A percentile compares a stretch with the other conserved stretches of the same genome.
Evolutionary conservation across 345 rosid genomes (phyloP).

Genomic region (Boechera retrofracta): DNA sequence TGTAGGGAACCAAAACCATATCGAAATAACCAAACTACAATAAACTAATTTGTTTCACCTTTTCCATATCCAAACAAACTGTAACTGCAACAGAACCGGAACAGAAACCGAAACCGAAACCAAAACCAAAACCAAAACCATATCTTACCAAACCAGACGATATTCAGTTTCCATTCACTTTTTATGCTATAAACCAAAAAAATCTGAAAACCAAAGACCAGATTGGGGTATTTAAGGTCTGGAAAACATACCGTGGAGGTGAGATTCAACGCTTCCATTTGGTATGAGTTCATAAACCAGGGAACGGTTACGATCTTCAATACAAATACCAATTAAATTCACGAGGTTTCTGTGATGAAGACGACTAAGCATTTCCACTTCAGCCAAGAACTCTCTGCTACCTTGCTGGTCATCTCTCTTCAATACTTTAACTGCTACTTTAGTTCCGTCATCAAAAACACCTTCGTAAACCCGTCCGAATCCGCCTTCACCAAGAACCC

Average conservation of each 20-base stretch:
- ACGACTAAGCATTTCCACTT: slow-evolving; percentile 98
- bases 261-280: slow-evolving; percentile 98
- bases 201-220: neutral
- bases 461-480: slow-evolving; percentile 90
- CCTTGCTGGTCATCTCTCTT: slow-evolving; percentile 97
- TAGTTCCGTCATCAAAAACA: slow-evolving; percentile 80
- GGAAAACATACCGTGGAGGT: slow-evolving; percentile 73
- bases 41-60: neutral
- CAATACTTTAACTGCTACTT: slow-evolving; percentile 87
- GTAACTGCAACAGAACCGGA: neutral
- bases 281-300: slow-evolving; percentile 93
- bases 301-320: slow-evolving; percentile 79
- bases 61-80: neutral
- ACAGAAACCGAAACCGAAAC: neutral
- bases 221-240: neutral
- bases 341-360: slow-evolving; percentile 96
- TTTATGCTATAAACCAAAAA: slow-evolving; percentile 1
- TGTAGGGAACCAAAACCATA: neutral
- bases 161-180: neutral
- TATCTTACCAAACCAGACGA: neutral
- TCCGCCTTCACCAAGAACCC: slow-evolving; percentile 93
- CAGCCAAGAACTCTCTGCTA: slow-evolving; percentile 89
- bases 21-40: neutral
- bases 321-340: slow-evolving; percentile 91
- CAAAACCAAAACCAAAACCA: neutral